Percentiles rank a stretch among this genome's conserved stretches.
Evolutionary conservation across 441 rosid species (phyloP).

Genomic region (Populus hybrid): DNA sequence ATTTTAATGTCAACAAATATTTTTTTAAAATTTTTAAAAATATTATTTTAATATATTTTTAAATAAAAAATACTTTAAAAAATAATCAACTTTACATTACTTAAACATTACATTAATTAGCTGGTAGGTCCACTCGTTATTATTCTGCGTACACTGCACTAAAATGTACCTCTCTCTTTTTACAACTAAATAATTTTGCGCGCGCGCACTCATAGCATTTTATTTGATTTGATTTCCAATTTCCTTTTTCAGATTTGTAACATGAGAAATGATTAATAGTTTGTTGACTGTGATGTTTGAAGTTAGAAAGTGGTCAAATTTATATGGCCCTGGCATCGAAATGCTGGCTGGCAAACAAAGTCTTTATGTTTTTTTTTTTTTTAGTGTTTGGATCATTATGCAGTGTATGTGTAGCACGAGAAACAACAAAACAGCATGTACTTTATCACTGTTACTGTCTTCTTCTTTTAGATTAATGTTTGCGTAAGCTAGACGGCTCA

Average conservation of each 20-base stretch:
- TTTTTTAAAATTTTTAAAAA: too few species aligned
- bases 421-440: background rate
- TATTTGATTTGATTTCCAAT: too few species aligned
- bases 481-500: background rate
- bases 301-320: constrained; percentile 9
- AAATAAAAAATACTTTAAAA: too few species aligned
- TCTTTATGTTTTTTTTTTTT: background rate
- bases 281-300: constrained; percentile 11
- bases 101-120: too few species aligned
- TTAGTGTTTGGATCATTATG: background rate
- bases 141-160: too few species aligned
- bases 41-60: too few species aligned
- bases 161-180: too few species aligned
- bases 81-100: too few species aligned
- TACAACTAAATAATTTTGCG: too few species aligned
- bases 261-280: background rate
- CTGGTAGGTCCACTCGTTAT: too few species aligned
- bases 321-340: constrained; percentile 5
- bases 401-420: background rate
- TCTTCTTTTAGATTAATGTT: background rate
- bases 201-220: too few species aligned
- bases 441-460: background rate
- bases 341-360: constrained; percentile 7
- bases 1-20: too few species aligned
- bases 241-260: background rate